These are phyloP conservation scores for Annona squamosa DNA, from an alignment of 164 flowering plant species.

Conservation along the genomic window DNA sequence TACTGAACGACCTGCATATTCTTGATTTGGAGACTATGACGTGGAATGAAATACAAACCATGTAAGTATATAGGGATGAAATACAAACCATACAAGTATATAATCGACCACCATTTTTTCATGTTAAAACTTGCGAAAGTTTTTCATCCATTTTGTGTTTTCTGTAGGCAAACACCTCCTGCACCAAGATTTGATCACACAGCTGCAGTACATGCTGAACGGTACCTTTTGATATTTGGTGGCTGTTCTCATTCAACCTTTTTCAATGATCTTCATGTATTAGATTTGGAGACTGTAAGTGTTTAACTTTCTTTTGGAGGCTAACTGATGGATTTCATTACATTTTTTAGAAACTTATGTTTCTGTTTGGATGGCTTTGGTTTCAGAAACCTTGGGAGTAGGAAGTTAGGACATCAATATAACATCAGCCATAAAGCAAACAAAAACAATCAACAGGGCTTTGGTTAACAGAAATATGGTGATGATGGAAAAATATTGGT, in stretches of 20 bases:
- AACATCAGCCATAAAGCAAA: too few relatives aligned
- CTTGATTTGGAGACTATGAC: conserved; percentile 81
- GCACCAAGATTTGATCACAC: conserved; percentile 90
- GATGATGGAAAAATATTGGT: too few relatives aligned
- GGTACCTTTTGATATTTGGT: conserved; percentile 81
- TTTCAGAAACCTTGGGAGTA: too few relatives aligned
- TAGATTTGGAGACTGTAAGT: conserved; percentile 80
- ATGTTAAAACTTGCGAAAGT: conserved; percentile 7
- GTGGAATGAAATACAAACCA: conserved; percentile 53
- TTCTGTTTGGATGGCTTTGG: too few relatives aligned
- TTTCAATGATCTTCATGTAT: conserved; percentile 83
- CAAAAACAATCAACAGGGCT: too few relatives aligned
- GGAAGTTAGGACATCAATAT: too few relatives aligned
- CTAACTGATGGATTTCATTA: background rate
- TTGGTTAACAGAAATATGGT: too few relatives aligned
- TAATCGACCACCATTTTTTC: too few relatives aligned
- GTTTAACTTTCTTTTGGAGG: background rate
- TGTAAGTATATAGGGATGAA: conserved; percentile 51
- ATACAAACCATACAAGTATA: conserved; percentile 46
- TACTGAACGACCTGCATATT: conserved; percentile 69
- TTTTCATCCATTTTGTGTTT: conserved; percentile 21
- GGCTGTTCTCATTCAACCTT: conserved; percentile 89
- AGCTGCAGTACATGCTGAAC: conserved; percentile 70
- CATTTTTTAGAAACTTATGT: background rate
- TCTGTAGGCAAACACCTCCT: conserved; percentile 72